Evolutionary conservation across 1,284 basidiomycete species (phyloP), one percentile per base, ranked within the genome.

Genomic region (Cryptococcus hybrid): DNA sequence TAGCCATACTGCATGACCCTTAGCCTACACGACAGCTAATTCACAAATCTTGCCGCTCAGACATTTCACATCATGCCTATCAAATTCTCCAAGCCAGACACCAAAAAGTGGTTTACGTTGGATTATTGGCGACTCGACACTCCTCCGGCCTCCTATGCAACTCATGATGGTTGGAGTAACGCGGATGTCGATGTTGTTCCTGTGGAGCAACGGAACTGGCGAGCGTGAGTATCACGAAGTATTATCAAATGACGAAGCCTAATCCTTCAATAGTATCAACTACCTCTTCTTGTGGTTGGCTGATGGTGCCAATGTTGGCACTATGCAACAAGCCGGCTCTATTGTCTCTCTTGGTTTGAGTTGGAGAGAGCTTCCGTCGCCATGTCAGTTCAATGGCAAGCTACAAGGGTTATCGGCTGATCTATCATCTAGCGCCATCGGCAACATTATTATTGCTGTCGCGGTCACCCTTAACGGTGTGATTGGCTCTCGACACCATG

Each of bases 401-500:
- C 15, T 53, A 50, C 43, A 7, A 9, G 5, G 30, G 8, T 3
- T 30, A 8, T 11, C 34, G 13, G 43, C 40, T 51, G 43, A 57
- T 15, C 35, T 50, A 55, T 46, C 7, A 35, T 47, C 7, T 55
- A 72, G 68, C 52, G 71, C 71, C 7, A 70, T 73, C 44, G 71
- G 71, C 12, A 73, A 73, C 54, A 68, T 71, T 55, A 69, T 73
- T 61, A 69, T 73, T 52, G 71, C 71, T 44, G 58, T 51, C 39
- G 65, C 69, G 11, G 61, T 69, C 43, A 60, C 67, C 3, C 55
- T 69, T 45, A 90, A 88, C 68, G 88, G 88, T 54, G 85, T 85
- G 11, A 83, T 86, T 52, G 88, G 88, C 11, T 86, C 88, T 13
- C 81, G 85, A 34, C 81, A 90, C 51, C 85, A 85, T 58, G 77